A percentile compares a stretch with the other conserved stretches of the same genome.
Conservation (phyloP, 2,329 filamentous ascomycete genomes). For the Phialophora expanda region DNA sequence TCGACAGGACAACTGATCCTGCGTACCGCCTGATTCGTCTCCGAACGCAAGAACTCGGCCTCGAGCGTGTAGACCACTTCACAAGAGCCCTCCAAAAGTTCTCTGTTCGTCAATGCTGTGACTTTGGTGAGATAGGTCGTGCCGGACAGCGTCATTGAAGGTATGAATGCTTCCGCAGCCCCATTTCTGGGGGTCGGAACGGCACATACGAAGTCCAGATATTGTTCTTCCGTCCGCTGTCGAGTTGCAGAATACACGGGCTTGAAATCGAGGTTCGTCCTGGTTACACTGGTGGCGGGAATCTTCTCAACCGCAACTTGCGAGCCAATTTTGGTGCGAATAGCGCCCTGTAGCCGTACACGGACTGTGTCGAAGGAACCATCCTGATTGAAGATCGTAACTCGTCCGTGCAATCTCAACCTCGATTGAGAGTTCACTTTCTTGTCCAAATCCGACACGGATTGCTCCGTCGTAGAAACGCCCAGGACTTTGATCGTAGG, state of each 20-base stretch:
- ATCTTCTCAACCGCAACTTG: slow-evolving; percentile 27
- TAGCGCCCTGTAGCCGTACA: slow-evolving; percentile 27
- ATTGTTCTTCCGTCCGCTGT: slow-evolving; percentile 28
- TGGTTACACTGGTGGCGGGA: slow-evolving; percentile 18
- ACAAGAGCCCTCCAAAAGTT: slow-evolving; percentile 32
- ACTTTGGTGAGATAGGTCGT: slow-evolving; percentile 33
- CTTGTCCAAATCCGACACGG: slow-evolving; percentile 11
- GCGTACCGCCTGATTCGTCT: slow-evolving; percentile 22
- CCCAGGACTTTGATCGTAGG: slow-evolving; percentile 31
- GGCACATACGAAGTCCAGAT: slow-evolving; percentile 29
- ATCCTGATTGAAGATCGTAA: slow-evolving; percentile 26
- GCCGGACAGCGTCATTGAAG: slow-evolving; percentile 30
- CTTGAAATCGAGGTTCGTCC: slow-evolving; percentile 30
- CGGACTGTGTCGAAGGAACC: slow-evolving; percentile 30
- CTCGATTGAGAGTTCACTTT: slow-evolving; percentile 15
- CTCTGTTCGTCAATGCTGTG: slow-evolving; percentile 29
- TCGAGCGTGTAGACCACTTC: slow-evolving; percentile 34
- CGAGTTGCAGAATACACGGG: slow-evolving; percentile 27
- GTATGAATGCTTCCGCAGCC: slow-evolving; percentile 21
- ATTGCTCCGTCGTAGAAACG: slow-evolving; percentile 18
- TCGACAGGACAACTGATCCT: slow-evolving; percentile 31
- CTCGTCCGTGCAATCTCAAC: slow-evolving; percentile 28
- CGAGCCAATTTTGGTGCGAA: slow-evolving; percentile 27
- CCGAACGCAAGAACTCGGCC: slow-evolving; percentile 29
- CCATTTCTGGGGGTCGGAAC: slow-evolving; percentile 16